Percentiles rank a stretch among this genome's conserved stretches.
Evolutionary conservation across 306 rosid species (phyloP).

Genomic region (Malus fusca): DNA sequence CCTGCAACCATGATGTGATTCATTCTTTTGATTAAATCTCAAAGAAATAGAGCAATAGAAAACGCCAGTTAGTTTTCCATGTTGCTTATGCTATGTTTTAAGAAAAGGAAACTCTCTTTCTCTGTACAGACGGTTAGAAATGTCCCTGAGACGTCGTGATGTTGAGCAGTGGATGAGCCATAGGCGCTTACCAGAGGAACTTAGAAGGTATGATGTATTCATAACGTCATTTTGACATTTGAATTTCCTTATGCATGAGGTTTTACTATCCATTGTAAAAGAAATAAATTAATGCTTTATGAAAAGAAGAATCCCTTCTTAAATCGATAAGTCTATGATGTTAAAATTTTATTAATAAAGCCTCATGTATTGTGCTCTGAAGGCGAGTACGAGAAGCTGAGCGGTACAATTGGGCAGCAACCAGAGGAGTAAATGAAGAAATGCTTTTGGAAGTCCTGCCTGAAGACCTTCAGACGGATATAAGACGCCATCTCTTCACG

Average conservation of each 20-base stretch:
- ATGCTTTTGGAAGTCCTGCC: conserved; percentile 65
- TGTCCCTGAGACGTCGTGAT: conserved; percentile 71
- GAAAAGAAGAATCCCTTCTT: neutral
- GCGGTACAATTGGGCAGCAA: conserved; percentile 78
- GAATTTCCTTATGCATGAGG: neutral
- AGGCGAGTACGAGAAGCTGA: conserved; percentile 78
- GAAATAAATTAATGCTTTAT: neutral
- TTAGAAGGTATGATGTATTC: conserved; percentile 37
- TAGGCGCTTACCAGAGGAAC: conserved; percentile 59
- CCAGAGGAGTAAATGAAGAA: conserved; percentile 93
- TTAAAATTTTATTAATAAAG: neutral
- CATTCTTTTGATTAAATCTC: neutral
- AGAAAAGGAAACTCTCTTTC: neutral
- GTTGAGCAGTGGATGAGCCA: conserved; percentile 93
- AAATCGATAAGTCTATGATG: neutral
- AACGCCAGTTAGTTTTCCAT: neutral
- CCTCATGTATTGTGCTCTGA: conserved; percentile 2
- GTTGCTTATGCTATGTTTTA: neutral
- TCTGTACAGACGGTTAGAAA: conserved; percentile 61
- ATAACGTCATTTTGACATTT: neutral
- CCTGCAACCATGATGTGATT: neutral
- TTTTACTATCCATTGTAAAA: neutral
- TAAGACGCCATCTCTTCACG: conserved; percentile 69
- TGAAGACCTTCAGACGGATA: conserved; percentile 74
- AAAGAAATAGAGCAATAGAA: neutral